Evolutionary conservation across 345 rosid species (phyloP), one percentile per base, ranked within the genome.

Genomic region (Murraya paniculata): DNA sequence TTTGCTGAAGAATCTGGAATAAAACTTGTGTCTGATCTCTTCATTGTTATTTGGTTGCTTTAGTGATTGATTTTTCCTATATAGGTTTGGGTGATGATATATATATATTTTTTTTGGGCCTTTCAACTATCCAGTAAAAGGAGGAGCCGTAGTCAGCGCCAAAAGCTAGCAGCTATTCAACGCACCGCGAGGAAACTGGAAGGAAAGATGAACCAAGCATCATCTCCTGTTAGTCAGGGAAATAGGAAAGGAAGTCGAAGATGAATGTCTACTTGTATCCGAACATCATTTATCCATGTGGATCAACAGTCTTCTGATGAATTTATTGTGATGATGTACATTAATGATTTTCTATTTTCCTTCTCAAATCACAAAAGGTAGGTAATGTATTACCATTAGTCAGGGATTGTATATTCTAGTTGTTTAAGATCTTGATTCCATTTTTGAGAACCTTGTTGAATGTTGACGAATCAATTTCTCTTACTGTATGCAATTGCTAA

Each of bases 111-210:
- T 24, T 57, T 41, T 56, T 31, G 60, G 3, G 14, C 41, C 4
- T 13, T 45, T 45, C 16, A 59, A 50, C 13, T 8, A 64, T 85
- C 81, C 85, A 88, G 93, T 87, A 90, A 86, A 85, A 85, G 92
- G 57, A 88, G 84, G 86, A 87, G 89, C 72, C 74, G 80, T 60
- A 83, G 72, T 48, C 91, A 82, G 60, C 88, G 86, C 79, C 84
- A 87, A 78, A 91, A 76, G 81, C 87, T 79, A 61, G 91, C 87
- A 59, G 89, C 90, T 28, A 83, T 88, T 77, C 89, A 88, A 82
- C 90, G 89, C 5, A 66, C 89, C 5, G 90, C 92, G 4, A 87
- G 87, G 84, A 90, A 85, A 82, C 80, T 91, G 75, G 97, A 91
- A 10, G 89, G 89, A 77, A 86, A 83, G 79, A 74, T 53, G 61